A percentile compares a stretch with the other conserved stretches of the same genome.
Evolutionary conservation across 352 stramenopile species (phyloP).

Genomic region (Globisporangium apiculatum): DNA sequence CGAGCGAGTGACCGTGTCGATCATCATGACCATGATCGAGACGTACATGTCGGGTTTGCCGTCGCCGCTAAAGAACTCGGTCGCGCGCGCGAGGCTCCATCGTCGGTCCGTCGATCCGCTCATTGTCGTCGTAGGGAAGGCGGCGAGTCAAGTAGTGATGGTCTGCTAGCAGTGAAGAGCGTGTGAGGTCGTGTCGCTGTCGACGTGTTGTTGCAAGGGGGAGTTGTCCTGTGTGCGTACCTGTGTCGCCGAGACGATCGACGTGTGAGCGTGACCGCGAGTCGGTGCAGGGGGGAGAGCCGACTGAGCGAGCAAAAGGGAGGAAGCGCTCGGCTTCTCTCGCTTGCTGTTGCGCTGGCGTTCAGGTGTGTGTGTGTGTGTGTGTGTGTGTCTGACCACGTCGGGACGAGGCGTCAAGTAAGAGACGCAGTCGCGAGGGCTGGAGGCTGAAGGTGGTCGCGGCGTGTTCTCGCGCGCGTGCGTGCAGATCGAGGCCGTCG

Average conservation of each 20-base stretch:
- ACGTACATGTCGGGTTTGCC: slow-evolving; percentile 82
- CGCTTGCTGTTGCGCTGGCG: background rate
- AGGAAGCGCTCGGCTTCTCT: background rate
- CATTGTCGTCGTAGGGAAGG: slow-evolving; percentile 17
- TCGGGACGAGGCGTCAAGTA: no score
- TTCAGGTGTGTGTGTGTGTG: background rate
- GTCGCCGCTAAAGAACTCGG: slow-evolving; percentile 85
- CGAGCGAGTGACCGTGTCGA: background rate
- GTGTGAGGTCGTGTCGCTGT: background rate
- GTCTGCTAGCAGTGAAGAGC: no score
- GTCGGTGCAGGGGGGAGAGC: no score
- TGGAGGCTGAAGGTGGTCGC: no score
- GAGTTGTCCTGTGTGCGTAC: background rate
- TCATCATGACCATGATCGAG: background rate
- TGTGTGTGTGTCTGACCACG: background rate
- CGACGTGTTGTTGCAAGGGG: background rate
- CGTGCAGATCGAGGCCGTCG: no score
- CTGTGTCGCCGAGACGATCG: background rate
- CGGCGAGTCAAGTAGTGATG: no score
- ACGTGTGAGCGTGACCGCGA: no score
- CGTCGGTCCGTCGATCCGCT: slow-evolving; percentile 57
- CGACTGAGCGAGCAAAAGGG: no score
- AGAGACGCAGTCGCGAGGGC: no score
- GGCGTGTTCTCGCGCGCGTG: no score
- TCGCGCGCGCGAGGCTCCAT: slow-evolving; percentile 81